Evolutionary conservation across 768 basidiomycete genomes (phyloP).

Genomic region (Phylloporus sp.): DNA sequence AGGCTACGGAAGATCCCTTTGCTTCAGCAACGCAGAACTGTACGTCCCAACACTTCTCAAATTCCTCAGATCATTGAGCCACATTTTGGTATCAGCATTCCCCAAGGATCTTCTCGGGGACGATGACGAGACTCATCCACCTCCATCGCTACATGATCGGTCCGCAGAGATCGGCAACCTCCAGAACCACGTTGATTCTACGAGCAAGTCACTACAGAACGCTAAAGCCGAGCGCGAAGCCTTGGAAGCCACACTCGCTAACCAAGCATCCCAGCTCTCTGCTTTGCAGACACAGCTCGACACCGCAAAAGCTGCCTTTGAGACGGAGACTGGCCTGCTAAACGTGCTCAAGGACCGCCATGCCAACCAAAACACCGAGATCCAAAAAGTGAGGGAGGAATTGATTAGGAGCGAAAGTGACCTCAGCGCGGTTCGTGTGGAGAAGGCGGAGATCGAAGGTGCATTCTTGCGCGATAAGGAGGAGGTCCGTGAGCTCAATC

Average conservation of each 20-base stretch:
- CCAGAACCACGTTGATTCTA: slow-evolving; percentile 81
- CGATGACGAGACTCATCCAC: slow-evolving; percentile 49
- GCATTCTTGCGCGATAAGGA: slow-evolving; percentile 88
- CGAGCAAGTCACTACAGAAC: slow-evolving; percentile 64
- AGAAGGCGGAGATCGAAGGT: slow-evolving; percentile 91
- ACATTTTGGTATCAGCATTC: slow-evolving; percentile 13
- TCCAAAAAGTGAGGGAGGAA: slow-evolving; percentile 69
- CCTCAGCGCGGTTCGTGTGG: slow-evolving; percentile 79
- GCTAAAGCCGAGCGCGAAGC: slow-evolving; percentile 62
- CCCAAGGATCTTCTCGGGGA: slow-evolving; percentile 66
- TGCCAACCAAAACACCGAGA: slow-evolving; percentile 61
- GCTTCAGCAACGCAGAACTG: slow-evolving; percentile 28
- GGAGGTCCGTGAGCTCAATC: slow-evolving; percentile 82
- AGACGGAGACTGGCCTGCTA: slow-evolving; percentile 74
- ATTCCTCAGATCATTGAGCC: slow-evolving; percentile 5
- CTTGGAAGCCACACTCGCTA: slow-evolving; percentile 60
- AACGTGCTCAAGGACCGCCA: slow-evolving; percentile 66
- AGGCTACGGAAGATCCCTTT: slow-evolving; percentile 47
- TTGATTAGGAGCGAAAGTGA: slow-evolving; percentile 91
- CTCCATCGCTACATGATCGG: slow-evolving; percentile 60
- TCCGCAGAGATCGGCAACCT: slow-evolving; percentile 86
- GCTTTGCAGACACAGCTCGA: slow-evolving; percentile 81
- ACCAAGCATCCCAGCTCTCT: slow-evolving; percentile 71
- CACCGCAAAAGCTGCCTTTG: slow-evolving; percentile 79
- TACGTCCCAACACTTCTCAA: slow-evolving; percentile 7